Base-by-base conservation (phyloP, 139 green algal genomes). In the Raphidocelis subcapitata region DNA sequence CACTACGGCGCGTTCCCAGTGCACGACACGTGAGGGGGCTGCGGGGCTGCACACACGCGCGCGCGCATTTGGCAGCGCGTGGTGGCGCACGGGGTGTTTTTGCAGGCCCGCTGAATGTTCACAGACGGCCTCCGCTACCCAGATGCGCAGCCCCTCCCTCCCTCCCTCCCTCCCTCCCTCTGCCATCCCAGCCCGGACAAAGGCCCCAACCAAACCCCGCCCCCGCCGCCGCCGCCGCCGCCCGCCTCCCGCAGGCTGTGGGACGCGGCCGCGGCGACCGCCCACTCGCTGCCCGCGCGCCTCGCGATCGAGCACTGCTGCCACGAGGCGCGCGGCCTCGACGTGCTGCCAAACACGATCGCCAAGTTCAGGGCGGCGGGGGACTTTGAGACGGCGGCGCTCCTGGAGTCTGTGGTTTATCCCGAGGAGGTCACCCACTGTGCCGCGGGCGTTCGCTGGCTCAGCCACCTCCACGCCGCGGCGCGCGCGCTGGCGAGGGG, bases 271-370 rank as follows among this genome's bases (percentile, higher is more conserved):
- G 54, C 55, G 0, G 75, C 67, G 18, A 97, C 94, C 15, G 56
- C 82, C 3, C 65, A 87, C 71, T 86, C 73, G 32, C 71, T 95
- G 33, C 79, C 84, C n/a, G 91, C 91, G 0, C 83, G 94, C 1
- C 82, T 98, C 24, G 92, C 90, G 0, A 82, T 98, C 32, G 94
- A 98, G 84, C 92, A 97, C 79, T 95, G 88, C 77, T 87, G 93
- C 15, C 94, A 98, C 72, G 94, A 98, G 72, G 88, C 88, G 5
- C 67, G 88, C 2, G 89, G 93, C 1, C 76, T 98, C 64, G 94
- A 98, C 75, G 88, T 97, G 59, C 82, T 98, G 73, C 94, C 94
- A 1, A 54, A 82, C 44, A 98, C 94, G 3, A 91, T 98, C 36
- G 29, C 37, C 20, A 89, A 90, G 61, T 97, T 98, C 79, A 75